Conservation (phyloP, 176 grass and related monocot species). For the sorghum (Sorghum bicolor) region Sorghum_bicolor_NCBIv3 NC_012875.2:50196001-50196500, state of each 20-base stretch:
- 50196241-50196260: background rate
- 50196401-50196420: too few relatives aligned
- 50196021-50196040: constrained; percentile 50
- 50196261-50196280: background rate
- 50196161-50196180: background rate
- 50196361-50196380: too few relatives aligned
- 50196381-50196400: background rate
- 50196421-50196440: too few relatives aligned
- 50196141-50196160: constrained; percentile 19
- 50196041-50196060: background rate
- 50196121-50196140: background rate
- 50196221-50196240: background rate
- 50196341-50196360: background rate
- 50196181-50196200: background rate
- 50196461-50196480: too few relatives aligned
- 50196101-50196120: constrained; percentile 22
- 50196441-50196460: too few relatives aligned
- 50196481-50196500: too few relatives aligned
- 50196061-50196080: background rate
- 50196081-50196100: background rate
- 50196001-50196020: background rate
- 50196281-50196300: background rate
- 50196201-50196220: too few relatives aligned
- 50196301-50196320: background rate
- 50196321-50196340: background rate